Evolutionary conservation across 2,329 filamentous ascomycete species (phyloP).

Genomic region (Scleromitrula shiraiana): DNA sequence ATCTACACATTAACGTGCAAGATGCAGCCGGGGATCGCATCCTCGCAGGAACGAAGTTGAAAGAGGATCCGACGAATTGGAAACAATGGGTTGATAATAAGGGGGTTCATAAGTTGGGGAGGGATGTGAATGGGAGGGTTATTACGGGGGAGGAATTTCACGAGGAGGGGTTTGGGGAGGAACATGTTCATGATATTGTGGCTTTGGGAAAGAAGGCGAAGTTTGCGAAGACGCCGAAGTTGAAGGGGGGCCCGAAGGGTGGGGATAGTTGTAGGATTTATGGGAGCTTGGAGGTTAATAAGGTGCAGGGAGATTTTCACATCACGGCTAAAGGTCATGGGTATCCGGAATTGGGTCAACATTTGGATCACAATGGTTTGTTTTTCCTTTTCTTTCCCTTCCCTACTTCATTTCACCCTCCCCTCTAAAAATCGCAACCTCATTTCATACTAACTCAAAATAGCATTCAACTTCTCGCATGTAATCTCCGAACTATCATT

Average conservation of each 20-base stretch:
- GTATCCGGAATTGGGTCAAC: conserved; percentile 71
- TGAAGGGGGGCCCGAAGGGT: conserved; percentile 32
- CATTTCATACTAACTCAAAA: background rate
- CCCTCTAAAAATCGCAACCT: too few species aligned
- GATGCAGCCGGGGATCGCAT: conserved; percentile 91
- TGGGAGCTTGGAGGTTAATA: conserved; percentile 85
- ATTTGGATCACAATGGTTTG: conserved; percentile 76
- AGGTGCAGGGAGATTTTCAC: conserved; percentile 96
- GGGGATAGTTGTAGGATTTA: conserved; percentile 80
- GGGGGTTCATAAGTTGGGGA: conserved; percentile 54
- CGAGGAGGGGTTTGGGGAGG: conserved; percentile 65
- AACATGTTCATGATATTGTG: conserved; percentile 88
- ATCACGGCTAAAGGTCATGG: conserved; percentile 93
- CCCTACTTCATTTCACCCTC: background rate
- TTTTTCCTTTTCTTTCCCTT: background rate
- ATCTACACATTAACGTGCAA: conserved; percentile 95
- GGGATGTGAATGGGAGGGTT: conserved; percentile 46
- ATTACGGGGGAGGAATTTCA: conserved; percentile 52
- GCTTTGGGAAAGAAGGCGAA: conserved; percentile 59
- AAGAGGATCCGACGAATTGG: conserved; percentile 74
- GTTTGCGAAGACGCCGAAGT: conserved; percentile 66
- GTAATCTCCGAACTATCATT: conserved; percentile 94
- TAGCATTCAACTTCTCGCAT: conserved; percentile 96
- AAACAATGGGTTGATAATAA: conserved; percentile 67
- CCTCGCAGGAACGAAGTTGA: conserved; percentile 66